Conservation (phyloP, 2,329 filamentous ascomycete genomes). For the Ceratocystis harringtonii region DNA sequence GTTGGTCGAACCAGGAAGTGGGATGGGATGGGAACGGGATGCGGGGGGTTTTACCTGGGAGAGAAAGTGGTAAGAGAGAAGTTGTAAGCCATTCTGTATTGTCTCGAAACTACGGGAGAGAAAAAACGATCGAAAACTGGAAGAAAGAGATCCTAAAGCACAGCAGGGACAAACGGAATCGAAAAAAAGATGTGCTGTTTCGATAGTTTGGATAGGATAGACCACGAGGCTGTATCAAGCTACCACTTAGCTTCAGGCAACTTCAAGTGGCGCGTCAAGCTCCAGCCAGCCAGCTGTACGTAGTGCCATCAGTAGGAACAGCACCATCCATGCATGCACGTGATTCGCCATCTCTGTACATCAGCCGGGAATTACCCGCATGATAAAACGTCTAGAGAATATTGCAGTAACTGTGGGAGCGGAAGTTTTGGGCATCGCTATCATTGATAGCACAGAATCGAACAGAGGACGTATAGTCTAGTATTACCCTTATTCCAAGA, state of each 20-base stretch:
- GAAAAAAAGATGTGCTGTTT: background rate
- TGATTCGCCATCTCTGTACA: background rate
- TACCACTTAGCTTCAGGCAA: conserved; percentile 18
- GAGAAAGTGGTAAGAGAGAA: conserved; percentile 99
- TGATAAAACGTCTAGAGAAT: too few species aligned
- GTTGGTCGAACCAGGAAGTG: conserved; percentile 18
- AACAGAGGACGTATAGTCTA: too few species aligned
- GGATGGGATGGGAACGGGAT: conserved; percentile 14
- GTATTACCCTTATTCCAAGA: too few species aligned
- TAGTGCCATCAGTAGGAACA: background rate
- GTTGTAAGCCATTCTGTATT: conserved; percentile 19
- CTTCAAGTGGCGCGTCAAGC: conserved; percentile 18
- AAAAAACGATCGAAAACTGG: conserved; percentile 3
- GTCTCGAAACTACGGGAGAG: background rate
- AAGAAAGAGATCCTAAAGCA: conserved; percentile 1
- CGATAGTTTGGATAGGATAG: conserved; percentile 8
- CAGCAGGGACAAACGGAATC: background rate
- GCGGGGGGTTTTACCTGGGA: conserved; percentile 57
- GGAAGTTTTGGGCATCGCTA: too few species aligned
- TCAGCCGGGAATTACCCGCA: conserved; percentile 4
- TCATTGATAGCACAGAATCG: too few species aligned
- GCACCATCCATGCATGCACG: conserved; percentile 1
- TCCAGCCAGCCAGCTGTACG: background rate
- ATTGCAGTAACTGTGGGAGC: too few species aligned
- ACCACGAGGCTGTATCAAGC: conserved; percentile 17